A percentile compares a stretch with the other conserved stretches of the same genome.
phyloP scores from a whole-genome alignment of 345 rosid species.

The Microthlaspi erraticum region DNA sequence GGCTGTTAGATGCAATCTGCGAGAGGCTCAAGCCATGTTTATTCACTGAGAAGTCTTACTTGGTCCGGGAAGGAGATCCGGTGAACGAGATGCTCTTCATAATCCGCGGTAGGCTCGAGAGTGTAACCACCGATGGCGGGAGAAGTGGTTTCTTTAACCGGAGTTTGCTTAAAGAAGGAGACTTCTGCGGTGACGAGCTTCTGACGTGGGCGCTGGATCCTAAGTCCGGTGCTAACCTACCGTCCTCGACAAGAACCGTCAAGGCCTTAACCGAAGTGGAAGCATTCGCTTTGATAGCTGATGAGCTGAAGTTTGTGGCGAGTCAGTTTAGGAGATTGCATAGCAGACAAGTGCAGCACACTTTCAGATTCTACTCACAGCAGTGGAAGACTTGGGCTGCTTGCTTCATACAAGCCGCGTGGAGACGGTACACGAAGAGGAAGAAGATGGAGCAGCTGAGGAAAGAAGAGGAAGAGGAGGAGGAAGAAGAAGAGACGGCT shows the following conservation, averaged over 20 bases:
- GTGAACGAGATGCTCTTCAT: slow-evolving; percentile 97
- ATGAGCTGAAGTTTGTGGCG: slow-evolving; percentile 91
- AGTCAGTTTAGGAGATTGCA: slow-evolving; percentile 93
- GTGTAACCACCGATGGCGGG: slow-evolving; percentile 94
- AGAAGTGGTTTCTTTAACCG: slow-evolving; percentile 91
- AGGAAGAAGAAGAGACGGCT: slow-evolving; percentile 39
- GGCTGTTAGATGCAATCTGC: slow-evolving; percentile 92
- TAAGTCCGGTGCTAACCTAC: slow-evolving; percentile 79
- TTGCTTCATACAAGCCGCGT: slow-evolving; percentile 94
- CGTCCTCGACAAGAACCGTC: slow-evolving; percentile 91
- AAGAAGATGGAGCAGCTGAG: slow-evolving; percentile 74
- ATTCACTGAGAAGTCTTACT: slow-evolving; percentile 76
- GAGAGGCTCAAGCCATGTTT: slow-evolving; percentile 87
- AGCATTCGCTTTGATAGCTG: slow-evolving; percentile 88
- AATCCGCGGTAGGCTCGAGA: slow-evolving; percentile 92
- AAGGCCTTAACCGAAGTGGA: slow-evolving; percentile 86
- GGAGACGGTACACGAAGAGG: slow-evolving; percentile 86
- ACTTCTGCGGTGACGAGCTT: slow-evolving; percentile 96
- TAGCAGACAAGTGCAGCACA: slow-evolving; percentile 95
- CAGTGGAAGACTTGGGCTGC: slow-evolving; percentile 99
- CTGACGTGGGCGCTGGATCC: slow-evolving; percentile 98
- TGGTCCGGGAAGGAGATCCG: slow-evolving; percentile 98
- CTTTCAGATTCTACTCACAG: slow-evolving; percentile 94
- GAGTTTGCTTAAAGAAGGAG: slow-evolving; percentile 80
- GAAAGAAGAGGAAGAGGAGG: slow-evolving; percentile 71